Base-by-base conservation (phyloP, 129 eudicot species). In the Helichrysum umbraculigerum region DNA sequence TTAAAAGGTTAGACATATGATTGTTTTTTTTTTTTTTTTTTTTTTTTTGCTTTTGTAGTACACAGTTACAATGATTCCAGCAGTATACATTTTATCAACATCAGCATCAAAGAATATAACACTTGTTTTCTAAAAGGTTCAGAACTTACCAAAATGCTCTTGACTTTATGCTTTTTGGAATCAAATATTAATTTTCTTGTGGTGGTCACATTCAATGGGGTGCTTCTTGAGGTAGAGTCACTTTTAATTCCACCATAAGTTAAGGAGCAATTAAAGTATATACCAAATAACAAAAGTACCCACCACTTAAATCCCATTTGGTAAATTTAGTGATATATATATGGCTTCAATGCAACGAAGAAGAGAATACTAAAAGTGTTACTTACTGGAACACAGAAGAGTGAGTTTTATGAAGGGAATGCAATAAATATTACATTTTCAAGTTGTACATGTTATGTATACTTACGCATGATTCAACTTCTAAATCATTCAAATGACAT, bases 141-240 rank as follows among this genome's bases (percentile, higher is more conserved):
- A 66, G 37, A 58, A 63, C 70, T 57, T 86, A 86, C 90, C 81
- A 74, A 71, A 61, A 86, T 83, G 87, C 77, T 83, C 82, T 70
- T 70, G 47, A 78, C 74, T 70, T 71, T 76, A 77, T 77, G 79
- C 20, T 56, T 70, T 57, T 65, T 70, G 30, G 65, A 73, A 75
- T 47, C 54, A 47, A 62, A 77, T 66, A 59, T 70, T 63, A 72
- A 58, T 74, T 63, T 79, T 62, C 72, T 73, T 70, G 70, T 66
- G 34, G 79, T 77, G 34, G 73, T 73, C 7, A 50, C 67, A n/a
- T 73, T 65, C 17, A 63, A 37, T 25, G 75, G 14, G 66, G 12
- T 81, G 77, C 58, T 72, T 52, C 54, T 73, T 62, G 77, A 54
- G 11, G 19, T 70, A 25, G 35, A 19, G n/a, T 62, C 66, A 34